These are phyloP conservation scores for Astrocystis sublimbata DNA, from an alignment of 495 filamentous ascomycete species.

Conservation along the genomic window DNA sequence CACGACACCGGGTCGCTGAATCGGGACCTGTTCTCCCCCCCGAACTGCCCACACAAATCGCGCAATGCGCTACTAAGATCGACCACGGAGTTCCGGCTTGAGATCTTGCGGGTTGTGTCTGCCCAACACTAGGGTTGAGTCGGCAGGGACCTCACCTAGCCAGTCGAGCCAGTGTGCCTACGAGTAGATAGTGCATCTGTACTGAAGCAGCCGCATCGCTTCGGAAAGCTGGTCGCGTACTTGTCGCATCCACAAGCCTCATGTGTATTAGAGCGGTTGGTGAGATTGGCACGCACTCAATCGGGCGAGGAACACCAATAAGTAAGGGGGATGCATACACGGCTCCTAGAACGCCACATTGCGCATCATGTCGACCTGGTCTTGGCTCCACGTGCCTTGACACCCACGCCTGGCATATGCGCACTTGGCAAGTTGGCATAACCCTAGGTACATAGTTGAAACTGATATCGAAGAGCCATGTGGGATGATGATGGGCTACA, in stretches of 20 bases:
- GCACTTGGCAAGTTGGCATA: too few species aligned
- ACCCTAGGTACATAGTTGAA: not conserved
- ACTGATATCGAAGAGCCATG: not conserved
- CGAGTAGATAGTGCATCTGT: not conserved
- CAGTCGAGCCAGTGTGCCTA: too few species aligned
- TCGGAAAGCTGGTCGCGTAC: too few species aligned
- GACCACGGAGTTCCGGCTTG: constrained; percentile 4
- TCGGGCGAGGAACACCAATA: too few species aligned
- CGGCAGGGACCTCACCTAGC: too few species aligned
- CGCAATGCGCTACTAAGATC: constrained; percentile 6
- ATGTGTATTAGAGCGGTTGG: not conserved
- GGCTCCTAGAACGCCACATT: not conserved
- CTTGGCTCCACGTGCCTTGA: not conserved
- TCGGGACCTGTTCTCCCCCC: not conserved
- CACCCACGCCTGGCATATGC: too few species aligned
- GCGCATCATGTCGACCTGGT: not conserved
- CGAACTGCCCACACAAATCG: constrained; percentile 10
- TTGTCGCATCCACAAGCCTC: not conserved
- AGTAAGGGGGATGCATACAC: not conserved
- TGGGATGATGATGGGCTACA: not conserved
- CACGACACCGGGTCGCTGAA: too few species aligned
- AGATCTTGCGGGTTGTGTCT: not conserved
- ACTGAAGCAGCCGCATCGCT: not conserved
- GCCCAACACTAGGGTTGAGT: not conserved
- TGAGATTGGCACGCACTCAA: too few species aligned